Conservation (phyloP, 345 rosid species). For the Corchorus olitorius region DNA sequence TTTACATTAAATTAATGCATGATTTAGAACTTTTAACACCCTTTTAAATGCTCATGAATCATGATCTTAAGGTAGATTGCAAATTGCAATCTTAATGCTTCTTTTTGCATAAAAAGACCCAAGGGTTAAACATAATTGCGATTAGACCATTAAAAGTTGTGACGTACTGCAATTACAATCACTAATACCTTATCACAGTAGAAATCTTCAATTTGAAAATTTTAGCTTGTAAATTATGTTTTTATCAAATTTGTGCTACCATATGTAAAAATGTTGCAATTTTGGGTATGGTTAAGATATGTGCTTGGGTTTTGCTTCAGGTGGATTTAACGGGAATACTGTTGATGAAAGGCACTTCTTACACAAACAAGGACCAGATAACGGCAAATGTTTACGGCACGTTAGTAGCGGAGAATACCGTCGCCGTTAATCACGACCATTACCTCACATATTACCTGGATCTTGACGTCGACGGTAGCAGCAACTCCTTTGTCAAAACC, state of each 20-base stretch:
- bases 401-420: constrained; percentile 61
- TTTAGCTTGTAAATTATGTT: no score
- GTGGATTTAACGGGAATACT: constrained; percentile 70
- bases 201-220: no score
- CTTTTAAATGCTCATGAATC: no score
- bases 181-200: no score
- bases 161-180: no score
- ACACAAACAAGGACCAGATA: constrained; percentile 47
- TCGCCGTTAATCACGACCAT: constrained; percentile 79
- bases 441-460: constrained; percentile 76
- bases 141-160: no score
- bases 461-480: constrained; percentile 68
- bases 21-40: not conserved
- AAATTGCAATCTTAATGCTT: no score
- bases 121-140: not conserved
- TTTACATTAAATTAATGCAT: not conserved
- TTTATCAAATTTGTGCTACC: no score
- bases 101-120: no score
- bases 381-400: constrained; percentile 52
- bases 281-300: no score
- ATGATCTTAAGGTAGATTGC: no score
- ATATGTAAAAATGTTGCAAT: no score
- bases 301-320: constrained; percentile 25
- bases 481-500: constrained; percentile 74
- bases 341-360: constrained; percentile 55